phyloP scores from a whole-genome alignment of 176 grass and related monocot species.

The Aegilops tauschii region DNA sequence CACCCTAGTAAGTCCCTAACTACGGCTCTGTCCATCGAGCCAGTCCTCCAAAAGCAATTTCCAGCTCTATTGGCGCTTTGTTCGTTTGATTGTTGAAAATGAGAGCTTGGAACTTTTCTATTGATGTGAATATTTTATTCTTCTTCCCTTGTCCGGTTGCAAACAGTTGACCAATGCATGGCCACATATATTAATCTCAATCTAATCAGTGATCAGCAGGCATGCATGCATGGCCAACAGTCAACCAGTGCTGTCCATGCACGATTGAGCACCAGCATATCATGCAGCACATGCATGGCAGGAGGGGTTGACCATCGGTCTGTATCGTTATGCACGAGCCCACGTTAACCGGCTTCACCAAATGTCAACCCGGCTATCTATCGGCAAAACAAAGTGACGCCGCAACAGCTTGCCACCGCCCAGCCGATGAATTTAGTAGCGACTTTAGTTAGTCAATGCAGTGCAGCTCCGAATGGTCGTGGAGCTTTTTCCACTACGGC shows the following conservation, averaged over 20 bases:
- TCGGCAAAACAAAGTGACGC: slow-evolving; percentile 16
- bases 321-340: background rate
- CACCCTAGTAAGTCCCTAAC: too few relatives aligned
- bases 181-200: background rate
- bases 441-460: slow-evolving; percentile 10
- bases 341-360: background rate
- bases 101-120: background rate
- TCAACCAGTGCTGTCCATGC: background rate
- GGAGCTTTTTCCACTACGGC: slow-evolving; percentile 11
- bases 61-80: background rate
- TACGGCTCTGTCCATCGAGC: too few relatives aligned
- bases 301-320: background rate
- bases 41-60: background rate
- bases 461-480: background rate
- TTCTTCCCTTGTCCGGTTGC: background rate
- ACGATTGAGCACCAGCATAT: background rate
- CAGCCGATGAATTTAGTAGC: background rate
- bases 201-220: background rate
- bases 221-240: background rate
- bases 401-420: slow-evolving; percentile 30
- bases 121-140: background rate
- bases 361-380: slow-evolving; percentile 31
- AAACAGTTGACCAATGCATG: background rate
- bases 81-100: background rate
- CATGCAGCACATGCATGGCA: background rate